phyloP scores from a whole-genome alignment of 2,329 filamentous ascomycete genomes.

The Lizonia empirigonia region DNA sequence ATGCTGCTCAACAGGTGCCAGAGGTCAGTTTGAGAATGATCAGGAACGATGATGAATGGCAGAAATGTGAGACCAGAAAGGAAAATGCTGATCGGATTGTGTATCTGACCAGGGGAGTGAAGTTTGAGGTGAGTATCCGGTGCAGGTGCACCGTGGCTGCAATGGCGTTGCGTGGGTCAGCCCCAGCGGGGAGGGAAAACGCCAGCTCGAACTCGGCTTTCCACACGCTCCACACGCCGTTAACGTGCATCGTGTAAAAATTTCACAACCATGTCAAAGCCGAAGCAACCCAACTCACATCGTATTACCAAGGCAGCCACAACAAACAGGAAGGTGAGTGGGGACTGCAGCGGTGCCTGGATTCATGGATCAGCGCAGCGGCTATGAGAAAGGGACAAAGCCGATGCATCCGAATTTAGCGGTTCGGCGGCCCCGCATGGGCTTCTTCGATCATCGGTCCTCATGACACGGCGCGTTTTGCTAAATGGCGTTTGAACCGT shows the following conservation, averaged over 20 bases:
- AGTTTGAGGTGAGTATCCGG: neutral
- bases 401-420: constrained; percentile 30
- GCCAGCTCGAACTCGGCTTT: neutral
- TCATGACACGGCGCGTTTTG: constrained; percentile 32
- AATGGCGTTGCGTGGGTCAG: constrained; percentile 3
- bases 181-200: constrained; percentile 1
- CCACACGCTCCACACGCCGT: constrained; percentile 14
- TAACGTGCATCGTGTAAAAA: constrained; percentile 7
- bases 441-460: constrained; percentile 35
- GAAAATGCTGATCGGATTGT: neutral
- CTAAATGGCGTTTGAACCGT: constrained; percentile 24
- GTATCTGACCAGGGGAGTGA: neutral
- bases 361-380: constrained; percentile 16
- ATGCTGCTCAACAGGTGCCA: neutral
- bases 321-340: constrained; percentile 31
- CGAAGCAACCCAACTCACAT: constrained; percentile 11
- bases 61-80: constrained; percentile 1
- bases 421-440: constrained; percentile 26
- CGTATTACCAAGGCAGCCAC: constrained; percentile 15
- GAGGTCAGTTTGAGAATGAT: neutral
- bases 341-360: constrained; percentile 20
- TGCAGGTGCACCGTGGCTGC: constrained; percentile 1
- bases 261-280: neutral
- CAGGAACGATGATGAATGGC: neutral
- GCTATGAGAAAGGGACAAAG: constrained; percentile 16